Evolutionary conservation across 208 protist genomes (phyloP), one percentile per base, ranked within the genome.

Genomic region (Hexamita inflata): DNA sequence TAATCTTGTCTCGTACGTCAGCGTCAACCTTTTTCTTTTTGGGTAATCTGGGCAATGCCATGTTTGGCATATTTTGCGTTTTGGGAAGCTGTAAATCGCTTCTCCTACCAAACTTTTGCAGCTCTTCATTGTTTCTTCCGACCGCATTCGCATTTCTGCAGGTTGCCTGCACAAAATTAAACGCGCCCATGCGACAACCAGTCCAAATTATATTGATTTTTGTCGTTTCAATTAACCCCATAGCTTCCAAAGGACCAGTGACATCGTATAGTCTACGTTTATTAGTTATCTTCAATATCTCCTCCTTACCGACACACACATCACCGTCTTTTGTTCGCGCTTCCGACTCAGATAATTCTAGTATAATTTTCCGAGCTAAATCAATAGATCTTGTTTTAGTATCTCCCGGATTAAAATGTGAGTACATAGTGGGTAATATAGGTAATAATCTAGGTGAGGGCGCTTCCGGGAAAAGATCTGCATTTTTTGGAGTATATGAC

Each of bases 201-300:
- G n/a, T 70, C 64, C 64, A 70, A 70, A 70, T 49, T 30, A 70
- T 70, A 38, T 42, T 42, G 7, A 70, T n/a, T n/a, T 49, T 40
- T 30, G 64, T 70, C 2, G 64, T 45, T 34, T 70, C 4, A 38
- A 70, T 70, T 28, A 70, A 9, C 28, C 64, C 64, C 64, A 70
- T 70, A 30, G 64, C 64, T 38, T 70, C 64, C 15, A 70, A 38
- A 15, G 64, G 64, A 7, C 64, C 64, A 30, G 64, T 70, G 11
- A 70, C 64, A 38, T 70, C 64, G n/a, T 70, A 70, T n/a, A 70
- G 35, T 34, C 64, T 40, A n/a, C 64, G n/a, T 49, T 70, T 70
- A 34, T 70, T 70, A 30, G 64, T 70, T 28, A 70, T 70, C 11
- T n/a, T 70, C 11, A 70, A 45, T 24, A 70, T n/a, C 4, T 70